Percentiles rank a stretch among this genome's conserved stretches.
phyloP scores from a whole-genome alignment of 2,329 filamentous ascomycete species.

The Neofusicoccum sp. region DNA sequence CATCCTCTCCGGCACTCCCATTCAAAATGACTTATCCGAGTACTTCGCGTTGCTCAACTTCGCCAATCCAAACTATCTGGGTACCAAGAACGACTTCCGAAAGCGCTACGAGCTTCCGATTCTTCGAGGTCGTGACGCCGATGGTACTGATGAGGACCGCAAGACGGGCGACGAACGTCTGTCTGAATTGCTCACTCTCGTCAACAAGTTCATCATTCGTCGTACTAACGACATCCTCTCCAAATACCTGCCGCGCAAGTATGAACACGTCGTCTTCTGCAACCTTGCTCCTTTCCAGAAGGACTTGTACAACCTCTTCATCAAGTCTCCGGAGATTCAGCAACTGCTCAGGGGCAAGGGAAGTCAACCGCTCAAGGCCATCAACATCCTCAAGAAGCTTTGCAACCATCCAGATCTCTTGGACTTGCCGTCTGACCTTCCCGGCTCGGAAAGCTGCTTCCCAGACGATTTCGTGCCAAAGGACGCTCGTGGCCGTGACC shows the following conservation, averaged over 20 bases:
- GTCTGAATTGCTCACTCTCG: slow-evolving; percentile 75
- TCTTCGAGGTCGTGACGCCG: slow-evolving; percentile 85
- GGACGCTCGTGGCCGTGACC: slow-evolving; percentile 82
- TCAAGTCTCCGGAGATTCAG: slow-evolving; percentile 92
- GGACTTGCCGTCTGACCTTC: slow-evolving; percentile 78
- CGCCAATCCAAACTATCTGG: slow-evolving; percentile 89
- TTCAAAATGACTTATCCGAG: slow-evolving; percentile 97
- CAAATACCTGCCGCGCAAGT: slow-evolving; percentile 97
- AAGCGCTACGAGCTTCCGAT: slow-evolving; percentile 95
- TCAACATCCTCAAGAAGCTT: slow-evolving; percentile 94
- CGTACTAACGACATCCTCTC: slow-evolving; percentile 97
- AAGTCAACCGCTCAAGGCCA: slow-evolving; percentile 94
- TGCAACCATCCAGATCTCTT: slow-evolving; percentile 97
- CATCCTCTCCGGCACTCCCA: slow-evolving; percentile 94
- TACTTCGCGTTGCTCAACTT: slow-evolving; percentile 97
- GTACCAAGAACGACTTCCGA: slow-evolving; percentile 85
- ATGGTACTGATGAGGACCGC: slow-evolving; percentile 79
- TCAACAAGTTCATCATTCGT: slow-evolving; percentile 98
- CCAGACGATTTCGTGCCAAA: slow-evolving; percentile 89
- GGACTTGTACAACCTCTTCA: slow-evolving; percentile 94
- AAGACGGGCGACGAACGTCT: slow-evolving; percentile 83
- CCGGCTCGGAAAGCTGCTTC: slow-evolving; percentile 79
- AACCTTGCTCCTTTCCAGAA: slow-evolving; percentile 91
- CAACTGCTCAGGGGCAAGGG: slow-evolving; percentile 89
- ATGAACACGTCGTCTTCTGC: slow-evolving; percentile 99